Conservation (phyloP, 2,329 filamentous ascomycete species). For the Coniochaeta prunicola region DNA sequence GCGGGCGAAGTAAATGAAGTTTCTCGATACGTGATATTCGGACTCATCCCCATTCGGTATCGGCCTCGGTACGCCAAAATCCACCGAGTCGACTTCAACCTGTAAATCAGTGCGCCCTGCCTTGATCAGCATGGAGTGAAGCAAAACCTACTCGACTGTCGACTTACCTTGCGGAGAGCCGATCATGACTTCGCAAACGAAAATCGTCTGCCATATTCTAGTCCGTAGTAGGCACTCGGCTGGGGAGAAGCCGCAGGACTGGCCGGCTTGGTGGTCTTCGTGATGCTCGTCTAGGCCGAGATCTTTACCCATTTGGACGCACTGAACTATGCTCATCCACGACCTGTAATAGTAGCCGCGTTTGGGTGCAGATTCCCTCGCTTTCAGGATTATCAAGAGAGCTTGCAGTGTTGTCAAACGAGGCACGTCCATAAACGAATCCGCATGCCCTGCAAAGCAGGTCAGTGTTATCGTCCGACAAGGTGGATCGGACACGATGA, state of each 20-base stretch:
- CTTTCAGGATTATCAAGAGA: constrained; percentile 79
- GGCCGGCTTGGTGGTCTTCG: constrained; percentile 66
- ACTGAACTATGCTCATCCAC: constrained; percentile 92
- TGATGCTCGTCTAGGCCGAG: constrained; percentile 83
- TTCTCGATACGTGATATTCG: constrained; percentile 72
- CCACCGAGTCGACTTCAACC: constrained; percentile 67
- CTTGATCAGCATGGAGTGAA: background rate
- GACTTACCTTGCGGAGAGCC: constrained; percentile 79
- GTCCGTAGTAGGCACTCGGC: constrained; percentile 79
- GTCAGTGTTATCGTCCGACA: constrained; percentile 16
- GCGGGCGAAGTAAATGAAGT: constrained; percentile 75
- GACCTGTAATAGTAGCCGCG: constrained; percentile 94
- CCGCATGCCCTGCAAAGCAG: constrained; percentile 64
- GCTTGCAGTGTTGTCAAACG: constrained; percentile 88
- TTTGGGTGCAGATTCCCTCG: constrained; percentile 84
- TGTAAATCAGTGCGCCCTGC: constrained; percentile 71
- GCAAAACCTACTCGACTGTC: background rate
- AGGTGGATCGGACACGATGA: background rate
- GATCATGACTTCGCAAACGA: constrained; percentile 85
- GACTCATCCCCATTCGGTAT: constrained; percentile 62
- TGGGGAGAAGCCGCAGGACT: constrained; percentile 58
- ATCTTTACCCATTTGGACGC: constrained; percentile 89
- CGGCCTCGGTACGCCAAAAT: constrained; percentile 60
- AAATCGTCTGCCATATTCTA: constrained; percentile 82
- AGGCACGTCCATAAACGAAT: constrained; percentile 89